Evolutionary conservation across 306 rosid species (phyloP).

Genomic region (Alnus rubra): DNA sequence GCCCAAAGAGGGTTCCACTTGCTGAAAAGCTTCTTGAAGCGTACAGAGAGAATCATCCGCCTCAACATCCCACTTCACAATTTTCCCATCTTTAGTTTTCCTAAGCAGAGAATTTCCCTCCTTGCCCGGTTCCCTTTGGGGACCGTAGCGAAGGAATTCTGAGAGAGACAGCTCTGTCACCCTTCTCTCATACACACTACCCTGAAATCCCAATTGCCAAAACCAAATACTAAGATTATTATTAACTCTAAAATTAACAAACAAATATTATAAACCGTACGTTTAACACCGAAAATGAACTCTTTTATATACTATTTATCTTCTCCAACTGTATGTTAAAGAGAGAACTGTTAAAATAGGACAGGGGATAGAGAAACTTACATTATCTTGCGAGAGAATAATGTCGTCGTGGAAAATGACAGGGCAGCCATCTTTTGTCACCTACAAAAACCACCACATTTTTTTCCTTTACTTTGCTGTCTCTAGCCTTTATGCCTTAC

Average conservation of each 20-base stretch:
- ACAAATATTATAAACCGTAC: background rate
- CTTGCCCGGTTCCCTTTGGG: slow-evolving; percentile 41
- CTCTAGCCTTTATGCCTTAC: background rate
- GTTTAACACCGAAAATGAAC: background rate
- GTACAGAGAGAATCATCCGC: slow-evolving; percentile 52
- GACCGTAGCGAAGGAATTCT: slow-evolving; percentile 53
- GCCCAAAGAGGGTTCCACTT: slow-evolving; percentile 48
- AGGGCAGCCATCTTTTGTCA: slow-evolving; percentile 53
- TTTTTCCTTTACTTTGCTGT: background rate
- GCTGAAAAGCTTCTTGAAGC: slow-evolving; percentile 47
- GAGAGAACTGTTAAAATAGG: background rate
- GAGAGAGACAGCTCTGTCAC: slow-evolving; percentile 44
- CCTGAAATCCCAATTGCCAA: slow-evolving; percentile 27
- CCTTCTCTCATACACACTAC: slow-evolving; percentile 51
- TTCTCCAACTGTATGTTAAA: too few species aligned
- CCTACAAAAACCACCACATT: slow-evolving; percentile 55
- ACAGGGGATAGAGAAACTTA: background rate
- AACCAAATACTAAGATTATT: background rate
- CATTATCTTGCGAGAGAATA: slow-evolving; percentile 44
- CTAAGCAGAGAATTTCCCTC: slow-evolving; percentile 44
- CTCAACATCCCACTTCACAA: slow-evolving; percentile 51
- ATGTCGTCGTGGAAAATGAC: slow-evolving; percentile 58
- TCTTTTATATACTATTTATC: too few species aligned
- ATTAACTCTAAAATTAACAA: too few species aligned
- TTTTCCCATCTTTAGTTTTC: slow-evolving; percentile 46